Conservation (phyloP, 768 basidiomycete species). For the Naganishia kalamii region DNA sequence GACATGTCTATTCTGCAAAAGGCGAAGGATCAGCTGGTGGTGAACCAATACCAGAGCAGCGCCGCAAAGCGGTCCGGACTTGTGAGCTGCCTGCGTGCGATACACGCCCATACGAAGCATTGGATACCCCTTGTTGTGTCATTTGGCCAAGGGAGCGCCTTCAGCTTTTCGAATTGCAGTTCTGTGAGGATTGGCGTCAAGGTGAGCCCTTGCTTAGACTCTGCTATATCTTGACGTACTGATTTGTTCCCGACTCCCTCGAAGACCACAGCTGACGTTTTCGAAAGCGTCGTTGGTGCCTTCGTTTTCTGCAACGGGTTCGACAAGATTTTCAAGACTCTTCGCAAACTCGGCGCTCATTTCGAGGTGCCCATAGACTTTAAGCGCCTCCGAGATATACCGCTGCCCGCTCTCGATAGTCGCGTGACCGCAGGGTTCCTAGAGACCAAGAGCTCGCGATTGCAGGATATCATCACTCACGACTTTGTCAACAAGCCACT, state of each 20-base stretch:
- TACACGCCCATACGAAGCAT: neutral
- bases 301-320: neutral
- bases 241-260: neutral
- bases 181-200: neutral
- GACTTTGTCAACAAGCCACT: neutral
- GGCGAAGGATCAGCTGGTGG: neutral
- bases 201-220: neutral
- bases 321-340: neutral
- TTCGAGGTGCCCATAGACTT: neutral
- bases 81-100: neutral
- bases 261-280: neutral
- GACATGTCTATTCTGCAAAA: neutral
- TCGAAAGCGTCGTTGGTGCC: conserved; percentile 7
- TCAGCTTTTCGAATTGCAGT: neutral
- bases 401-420: neutral
- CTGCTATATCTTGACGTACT: too few relatives aligned
- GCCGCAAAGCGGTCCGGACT: conserved; percentile 2
- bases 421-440: too few relatives aligned
- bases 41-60: neutral
- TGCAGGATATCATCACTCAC: neutral
- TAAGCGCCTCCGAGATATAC: neutral
- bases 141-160: neutral
- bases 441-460: neutral
- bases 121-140: neutral
- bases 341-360: neutral